Base-by-base conservation (phyloP, 768 basidiomycete species). In the Stropharia rugosoannulata region DNA sequence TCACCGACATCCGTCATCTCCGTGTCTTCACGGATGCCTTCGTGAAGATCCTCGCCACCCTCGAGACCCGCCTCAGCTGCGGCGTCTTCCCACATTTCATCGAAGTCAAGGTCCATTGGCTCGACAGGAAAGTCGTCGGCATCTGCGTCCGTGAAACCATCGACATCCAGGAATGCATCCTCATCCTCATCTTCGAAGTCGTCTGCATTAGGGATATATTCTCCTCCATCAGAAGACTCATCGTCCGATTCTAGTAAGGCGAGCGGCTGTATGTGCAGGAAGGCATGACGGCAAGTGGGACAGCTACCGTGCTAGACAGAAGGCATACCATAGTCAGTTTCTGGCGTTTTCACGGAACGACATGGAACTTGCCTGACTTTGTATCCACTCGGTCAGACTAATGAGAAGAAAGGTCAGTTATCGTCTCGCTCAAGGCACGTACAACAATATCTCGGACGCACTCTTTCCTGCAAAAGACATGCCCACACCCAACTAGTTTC, bases 301-400 rank as follows among this genome's bases (percentile, higher is more conserved):
- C 88, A 90, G 60, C 75, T 87, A 12, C 87, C 87, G 61, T 88
- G 87, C 85, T 87, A 57, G 4, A 65, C 16, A 53, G 18, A 27
- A 36, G 41, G 19, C 19, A 12, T 58, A 41, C 49, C 42, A 38
- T 10, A 51, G 11, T 13, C 18, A 53, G 49, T 42, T 39, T n/a
- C 19, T 9, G 42, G n/a, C 22, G 27, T 13, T 16, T 18, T 49
- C 19, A 19, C 25, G 36, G 15, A 44, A 16, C 12, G 49, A 49
- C n/a, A 25, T 6, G 16, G 22, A 0, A 54, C 78, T 55, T 63
- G 86, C 87, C 57, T 77, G 63, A 51, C 77, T 79, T 51, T 71
- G 71, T 58, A 90, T 85, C 87, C 87, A 90, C 64, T 86, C 80
- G n/a, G 73, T 68, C 37, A 90, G 68, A 64, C 87, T 89, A 27